Percentiles rank a stretch among this genome's conserved stretches.
Evolutionary conservation across 1,284 basidiomycete genomes (phyloP).

Genomic region (Tilletia caries): DNA sequence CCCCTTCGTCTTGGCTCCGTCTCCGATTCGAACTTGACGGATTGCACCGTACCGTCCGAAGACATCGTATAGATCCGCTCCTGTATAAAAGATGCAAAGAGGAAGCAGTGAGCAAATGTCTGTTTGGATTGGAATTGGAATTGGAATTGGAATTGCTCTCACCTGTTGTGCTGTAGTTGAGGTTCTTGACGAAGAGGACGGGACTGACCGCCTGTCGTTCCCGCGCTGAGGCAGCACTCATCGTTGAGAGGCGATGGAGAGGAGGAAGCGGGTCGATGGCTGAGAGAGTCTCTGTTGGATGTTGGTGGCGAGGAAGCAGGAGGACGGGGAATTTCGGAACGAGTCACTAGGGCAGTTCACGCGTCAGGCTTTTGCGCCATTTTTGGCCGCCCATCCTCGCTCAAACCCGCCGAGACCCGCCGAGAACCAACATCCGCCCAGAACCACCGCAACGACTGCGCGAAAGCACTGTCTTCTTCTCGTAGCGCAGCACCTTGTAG

Average conservation of each 20-base stretch:
- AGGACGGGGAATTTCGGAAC: too few relatives aligned
- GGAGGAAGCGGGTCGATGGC: neutral
- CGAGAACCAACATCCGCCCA: too few relatives aligned
- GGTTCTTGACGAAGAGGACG: slow-evolving; percentile 61
- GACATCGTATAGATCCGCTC: slow-evolving; percentile 90
- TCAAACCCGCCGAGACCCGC: too few relatives aligned
- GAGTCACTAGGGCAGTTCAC: too few relatives aligned
- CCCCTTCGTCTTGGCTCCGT: slow-evolving; percentile 75
- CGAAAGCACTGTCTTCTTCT: too few relatives aligned
- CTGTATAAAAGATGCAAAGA: slow-evolving; percentile 51
- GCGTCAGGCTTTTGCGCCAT: too few relatives aligned
- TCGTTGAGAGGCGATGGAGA: neutral
- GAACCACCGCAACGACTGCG: too few relatives aligned
- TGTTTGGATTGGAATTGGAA: neutral
- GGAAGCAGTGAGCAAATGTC: neutral
- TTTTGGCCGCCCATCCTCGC: too few relatives aligned
- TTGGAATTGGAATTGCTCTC: slow-evolving; percentile 20
- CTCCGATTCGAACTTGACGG: slow-evolving; percentile 89
- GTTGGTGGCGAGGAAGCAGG: neutral
- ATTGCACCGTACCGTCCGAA: slow-evolving; percentile 97
- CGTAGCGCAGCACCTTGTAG: too few relatives aligned
- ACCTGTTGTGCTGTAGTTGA: slow-evolving; percentile 81
- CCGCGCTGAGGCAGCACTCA: slow-evolving; percentile 12
- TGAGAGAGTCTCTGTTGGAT: too few relatives aligned
- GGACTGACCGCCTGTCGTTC: slow-evolving; percentile 25